Evolutionary conservation across 2,329 filamentous ascomycete genomes (phyloP).

Genomic region (Mariannaea elegans): DNA sequence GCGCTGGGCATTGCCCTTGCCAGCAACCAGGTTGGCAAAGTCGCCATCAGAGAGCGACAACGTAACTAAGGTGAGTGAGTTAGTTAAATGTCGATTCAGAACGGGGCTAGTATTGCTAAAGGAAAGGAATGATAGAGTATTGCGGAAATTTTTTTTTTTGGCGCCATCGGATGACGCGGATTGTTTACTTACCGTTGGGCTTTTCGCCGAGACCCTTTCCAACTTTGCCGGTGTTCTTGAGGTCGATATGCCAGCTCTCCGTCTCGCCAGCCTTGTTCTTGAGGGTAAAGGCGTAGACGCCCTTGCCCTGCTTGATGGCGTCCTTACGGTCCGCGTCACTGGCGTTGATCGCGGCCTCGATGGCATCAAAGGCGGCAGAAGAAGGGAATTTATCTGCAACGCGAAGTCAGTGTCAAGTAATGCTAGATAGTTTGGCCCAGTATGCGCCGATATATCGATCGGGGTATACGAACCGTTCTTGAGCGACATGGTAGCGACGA

Average conservation of each 20-base stretch:
- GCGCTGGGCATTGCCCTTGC: constrained; percentile 93
- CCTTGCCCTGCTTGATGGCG: constrained; percentile 87
- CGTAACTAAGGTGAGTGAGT: constrained; percentile 69
- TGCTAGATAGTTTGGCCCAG: background rate
- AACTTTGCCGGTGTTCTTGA: constrained; percentile 88
- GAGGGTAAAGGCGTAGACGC: constrained; percentile 89
- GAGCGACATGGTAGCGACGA: constrained; percentile 69
- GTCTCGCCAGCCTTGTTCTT: constrained; percentile 86
- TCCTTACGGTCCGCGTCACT: constrained; percentile 81
- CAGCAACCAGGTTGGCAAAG: constrained; percentile 82
- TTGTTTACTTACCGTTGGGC: constrained; percentile 73
- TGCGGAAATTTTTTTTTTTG: too few relatives aligned
- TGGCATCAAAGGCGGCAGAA: constrained; percentile 89
- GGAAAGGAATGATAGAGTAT: background rate
- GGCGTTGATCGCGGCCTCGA: constrained; percentile 75
- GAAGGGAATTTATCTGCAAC: constrained; percentile 81
- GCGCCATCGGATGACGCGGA: background rate
- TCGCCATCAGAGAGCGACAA: constrained; percentile 84
- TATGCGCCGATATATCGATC: constrained; percentile 1
- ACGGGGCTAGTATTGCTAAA: background rate
- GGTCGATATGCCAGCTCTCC: constrained; percentile 92
- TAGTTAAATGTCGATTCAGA: constrained; percentile 9
- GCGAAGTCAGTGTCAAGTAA: background rate
- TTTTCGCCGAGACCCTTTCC: constrained; percentile 82
- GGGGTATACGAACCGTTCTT: constrained; percentile 68